phyloP scores from a whole-genome alignment of 352 stramenopile species.

The Thalassiosira mediterranea region DNA sequence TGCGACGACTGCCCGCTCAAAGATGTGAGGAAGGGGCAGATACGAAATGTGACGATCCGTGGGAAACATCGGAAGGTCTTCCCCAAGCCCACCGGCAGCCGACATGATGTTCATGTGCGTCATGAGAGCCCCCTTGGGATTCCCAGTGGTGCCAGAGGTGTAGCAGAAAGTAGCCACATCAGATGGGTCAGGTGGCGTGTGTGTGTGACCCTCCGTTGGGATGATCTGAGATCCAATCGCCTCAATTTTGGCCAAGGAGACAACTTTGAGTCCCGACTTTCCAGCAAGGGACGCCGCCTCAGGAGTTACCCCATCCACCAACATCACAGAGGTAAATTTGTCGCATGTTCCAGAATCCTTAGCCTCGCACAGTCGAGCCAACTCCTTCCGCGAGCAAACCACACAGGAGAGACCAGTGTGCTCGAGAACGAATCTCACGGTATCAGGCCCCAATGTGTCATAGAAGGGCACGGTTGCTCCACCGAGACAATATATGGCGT shows the following conservation, averaged over 20 bases:
- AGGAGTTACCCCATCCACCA: constrained; percentile 76
- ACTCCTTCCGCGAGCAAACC: constrained; percentile 74
- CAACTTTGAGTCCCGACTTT: constrained; percentile 58
- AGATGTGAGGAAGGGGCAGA: constrained; percentile 95
- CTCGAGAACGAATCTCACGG: constrained; percentile 86
- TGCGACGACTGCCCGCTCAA: constrained; percentile 90
- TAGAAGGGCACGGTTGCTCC: constrained; percentile 88
- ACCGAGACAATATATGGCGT: constrained; percentile 85
- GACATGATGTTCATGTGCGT: constrained; percentile 88
- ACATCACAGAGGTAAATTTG: constrained; percentile 66
- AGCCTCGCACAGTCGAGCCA: constrained; percentile 64
- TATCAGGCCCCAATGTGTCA: constrained; percentile 87
- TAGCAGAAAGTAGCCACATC: constrained; percentile 93
- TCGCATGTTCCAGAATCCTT: constrained; percentile 60
- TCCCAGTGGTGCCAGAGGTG: constrained; percentile 90
- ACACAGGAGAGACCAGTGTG: constrained; percentile 85
- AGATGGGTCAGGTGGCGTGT: constrained; percentile 68
- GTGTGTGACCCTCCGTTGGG: constrained; percentile 56
- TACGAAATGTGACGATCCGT: constrained; percentile 93
- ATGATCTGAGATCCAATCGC: constrained; percentile 64
- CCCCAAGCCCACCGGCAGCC: constrained; percentile 57
- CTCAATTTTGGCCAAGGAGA: constrained; percentile 80
- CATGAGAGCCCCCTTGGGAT: constrained; percentile 94
- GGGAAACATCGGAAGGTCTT: constrained; percentile 33
- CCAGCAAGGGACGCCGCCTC: constrained; percentile 58